phyloP scores from a whole-genome alignment of 306 rosid genomes.

The Cicer cuneatum region DNA sequence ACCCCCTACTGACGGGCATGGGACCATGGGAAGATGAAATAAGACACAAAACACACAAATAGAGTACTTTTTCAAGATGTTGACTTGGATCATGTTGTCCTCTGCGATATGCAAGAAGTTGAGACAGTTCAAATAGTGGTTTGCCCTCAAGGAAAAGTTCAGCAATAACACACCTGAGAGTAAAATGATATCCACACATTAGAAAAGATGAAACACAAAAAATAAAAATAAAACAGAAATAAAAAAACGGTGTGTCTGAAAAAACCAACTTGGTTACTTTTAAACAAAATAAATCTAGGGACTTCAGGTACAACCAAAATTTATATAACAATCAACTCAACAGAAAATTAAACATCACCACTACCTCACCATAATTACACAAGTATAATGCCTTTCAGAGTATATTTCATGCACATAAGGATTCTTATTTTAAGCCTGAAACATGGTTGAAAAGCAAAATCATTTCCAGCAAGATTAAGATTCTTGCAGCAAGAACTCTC shows the following conservation, averaged over 20 bases:
- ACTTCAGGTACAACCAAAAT: conserved; percentile 20
- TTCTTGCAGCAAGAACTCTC: conserved; percentile 53
- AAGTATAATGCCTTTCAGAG: conserved; percentile 24
- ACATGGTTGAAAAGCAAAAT: conserved; percentile 32
- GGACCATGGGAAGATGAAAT: conserved; percentile 14
- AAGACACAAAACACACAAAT: conserved; percentile 23
- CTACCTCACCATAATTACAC: conserved; percentile 34
- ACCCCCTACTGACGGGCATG: no score
- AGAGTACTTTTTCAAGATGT: conserved; percentile 85
- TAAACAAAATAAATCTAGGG: conserved; percentile 26
- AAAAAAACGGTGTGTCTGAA: not conserved
- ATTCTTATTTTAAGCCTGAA: conserved; percentile 33
- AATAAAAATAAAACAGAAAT: conserved; percentile 21
- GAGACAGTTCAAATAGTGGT: conserved; percentile 91
- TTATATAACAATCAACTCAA: conserved; percentile 19
- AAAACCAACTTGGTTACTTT: conserved; percentile 13
- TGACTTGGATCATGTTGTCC: conserved; percentile 96
- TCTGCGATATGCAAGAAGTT: conserved; percentile 97
- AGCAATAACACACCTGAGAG: conserved; percentile 91
- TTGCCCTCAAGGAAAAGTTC: conserved; percentile 99
- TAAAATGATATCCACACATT: conserved; percentile 42
- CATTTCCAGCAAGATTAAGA: conserved; percentile 33
- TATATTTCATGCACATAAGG: conserved; percentile 27
- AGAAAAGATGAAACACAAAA: conserved; percentile 20
- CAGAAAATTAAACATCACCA: conserved; percentile 36